Conservation (phyloP, 257 asterid genomes). For the Thymus mandschuricus region DNA sequence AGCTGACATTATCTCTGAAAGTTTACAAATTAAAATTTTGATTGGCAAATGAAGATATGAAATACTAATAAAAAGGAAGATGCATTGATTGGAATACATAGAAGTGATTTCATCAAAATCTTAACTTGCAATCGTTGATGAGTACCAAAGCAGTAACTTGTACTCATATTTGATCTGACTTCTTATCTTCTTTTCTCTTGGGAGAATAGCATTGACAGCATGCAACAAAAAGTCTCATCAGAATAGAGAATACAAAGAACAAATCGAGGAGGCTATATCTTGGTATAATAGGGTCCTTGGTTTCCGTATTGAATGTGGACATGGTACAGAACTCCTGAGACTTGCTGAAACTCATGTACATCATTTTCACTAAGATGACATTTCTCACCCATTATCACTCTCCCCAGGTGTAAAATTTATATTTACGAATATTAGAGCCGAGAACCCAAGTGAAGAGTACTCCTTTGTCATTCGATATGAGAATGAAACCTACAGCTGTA, state of each 20-base stretch:
- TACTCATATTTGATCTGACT: slow-evolving; percentile 25
- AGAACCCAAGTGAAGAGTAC: slow-evolving; percentile 66
- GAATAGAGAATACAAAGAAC: slow-evolving; percentile 55
- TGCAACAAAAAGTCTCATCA: slow-evolving; percentile 54
- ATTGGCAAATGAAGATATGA: slow-evolving; percentile 20
- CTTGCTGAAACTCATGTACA: slow-evolving; percentile 21
- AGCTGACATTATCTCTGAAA: background rate
- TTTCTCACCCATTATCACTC: slow-evolving; percentile 24
- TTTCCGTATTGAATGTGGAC: slow-evolving; percentile 82
- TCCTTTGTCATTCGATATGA: slow-evolving; percentile 74
- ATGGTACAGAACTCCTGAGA: slow-evolving; percentile 50
- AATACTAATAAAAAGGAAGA: background rate
- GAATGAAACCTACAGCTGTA: slow-evolving; percentile 75
- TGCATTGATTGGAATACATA: background rate
- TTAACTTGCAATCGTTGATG: background rate
- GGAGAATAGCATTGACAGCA: slow-evolving; percentile 53
- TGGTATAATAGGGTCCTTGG: slow-evolving; percentile 94
- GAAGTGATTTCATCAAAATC: slow-evolving; percentile 3
- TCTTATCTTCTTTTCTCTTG: slow-evolving; percentile 18
- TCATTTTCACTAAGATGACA: slow-evolving; percentile 10
- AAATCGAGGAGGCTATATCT: slow-evolving; percentile 77
- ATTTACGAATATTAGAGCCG: slow-evolving; percentile 64
- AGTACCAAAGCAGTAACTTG: slow-evolving; percentile 5
- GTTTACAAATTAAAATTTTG: background rate
- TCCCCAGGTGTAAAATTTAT: slow-evolving; percentile 81